phyloP scores from a whole-genome alignment of 176 grass and related monocot genomes.

The Saccharum officinarum region DNA sequence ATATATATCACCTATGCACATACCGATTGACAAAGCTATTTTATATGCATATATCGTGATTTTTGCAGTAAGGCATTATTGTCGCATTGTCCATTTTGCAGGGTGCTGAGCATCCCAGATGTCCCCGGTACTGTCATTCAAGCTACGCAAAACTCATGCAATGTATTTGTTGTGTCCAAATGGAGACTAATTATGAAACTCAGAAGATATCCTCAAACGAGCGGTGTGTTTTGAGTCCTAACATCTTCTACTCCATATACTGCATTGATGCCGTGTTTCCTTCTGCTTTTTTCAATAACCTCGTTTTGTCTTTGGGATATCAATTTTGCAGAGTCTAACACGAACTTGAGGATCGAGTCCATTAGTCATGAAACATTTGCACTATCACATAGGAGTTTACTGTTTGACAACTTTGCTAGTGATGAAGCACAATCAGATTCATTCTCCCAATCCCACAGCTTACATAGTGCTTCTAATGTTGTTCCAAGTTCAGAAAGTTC shows the following conservation, averaged over 20 bases:
- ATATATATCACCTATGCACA: neutral
- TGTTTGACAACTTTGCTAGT: constrained; percentile 39
- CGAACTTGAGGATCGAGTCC: constrained; percentile 34
- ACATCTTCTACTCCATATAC: constrained; percentile 11
- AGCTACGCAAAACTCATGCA: constrained; percentile 54
- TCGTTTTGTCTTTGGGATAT: neutral
- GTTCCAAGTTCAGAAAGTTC: constrained; percentile 44
- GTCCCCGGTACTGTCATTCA: constrained; percentile 56
- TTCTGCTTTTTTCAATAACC: neutral
- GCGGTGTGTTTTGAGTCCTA: constrained; percentile 32
- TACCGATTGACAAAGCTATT: too few species aligned
- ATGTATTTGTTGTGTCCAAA: constrained; percentile 78
- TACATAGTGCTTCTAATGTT: constrained; percentile 31
- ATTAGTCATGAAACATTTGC: constrained; percentile 60
- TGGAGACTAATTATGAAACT: constrained; percentile 68
- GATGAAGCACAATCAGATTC: constrained; percentile 25
- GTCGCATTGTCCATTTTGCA: constrained; percentile 30
- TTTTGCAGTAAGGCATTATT: neutral
- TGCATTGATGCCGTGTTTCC: neutral
- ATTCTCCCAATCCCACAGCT: constrained; percentile 24
- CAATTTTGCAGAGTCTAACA: constrained; percentile 46
- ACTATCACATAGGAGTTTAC: constrained; percentile 38
- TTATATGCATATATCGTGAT: neutral
- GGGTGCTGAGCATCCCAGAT: constrained; percentile 52
- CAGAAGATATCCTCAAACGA: constrained; percentile 29